Evolutionary conservation across 495 filamentous ascomycete genomes (phyloP).

Genomic region (Penicillium mononematosum): DNA sequence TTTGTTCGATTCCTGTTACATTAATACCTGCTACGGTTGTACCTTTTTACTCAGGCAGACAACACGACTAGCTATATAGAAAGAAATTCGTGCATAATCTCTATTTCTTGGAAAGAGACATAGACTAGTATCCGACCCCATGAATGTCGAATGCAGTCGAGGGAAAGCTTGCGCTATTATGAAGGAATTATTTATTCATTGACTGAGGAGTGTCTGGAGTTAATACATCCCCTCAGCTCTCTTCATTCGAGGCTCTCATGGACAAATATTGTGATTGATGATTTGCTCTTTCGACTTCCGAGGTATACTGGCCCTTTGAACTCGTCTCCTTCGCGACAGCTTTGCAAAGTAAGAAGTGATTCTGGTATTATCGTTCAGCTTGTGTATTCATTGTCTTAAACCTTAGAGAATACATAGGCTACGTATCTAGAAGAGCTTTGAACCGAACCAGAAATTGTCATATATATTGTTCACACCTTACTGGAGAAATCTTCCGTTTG

Average conservation of each 20-base stretch:
- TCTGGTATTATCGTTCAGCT: too few species aligned
- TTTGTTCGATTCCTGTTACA: slow-evolving; percentile 19
- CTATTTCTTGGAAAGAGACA: background rate
- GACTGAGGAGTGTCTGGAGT: too few species aligned
- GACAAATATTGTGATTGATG: too few species aligned
- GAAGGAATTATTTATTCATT: background rate
- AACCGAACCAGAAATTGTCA: slow-evolving; percentile 5
- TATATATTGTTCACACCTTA: slow-evolving; percentile 13
- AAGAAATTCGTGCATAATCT: background rate
- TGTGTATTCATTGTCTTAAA: too few species aligned
- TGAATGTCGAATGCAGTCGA: background rate
- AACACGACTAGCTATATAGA: background rate
- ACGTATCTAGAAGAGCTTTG: background rate
- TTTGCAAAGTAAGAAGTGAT: too few species aligned
- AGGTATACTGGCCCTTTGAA: too few species aligned
- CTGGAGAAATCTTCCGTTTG: slow-evolving; percentile 40
- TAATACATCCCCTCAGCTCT: too few species aligned
- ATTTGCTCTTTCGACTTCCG: too few species aligned
- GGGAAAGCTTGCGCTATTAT: background rate
- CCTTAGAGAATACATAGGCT: background rate
- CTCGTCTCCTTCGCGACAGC: too few species aligned
- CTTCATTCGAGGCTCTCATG: too few species aligned
- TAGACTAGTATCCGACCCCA: background rate
- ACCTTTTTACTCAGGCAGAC: background rate
- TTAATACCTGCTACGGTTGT: slow-evolving; percentile 12